Evolutionary conservation across 75 land plant genomes (phyloP).

Genomic region (Selaginella moellendorffii): DNA sequence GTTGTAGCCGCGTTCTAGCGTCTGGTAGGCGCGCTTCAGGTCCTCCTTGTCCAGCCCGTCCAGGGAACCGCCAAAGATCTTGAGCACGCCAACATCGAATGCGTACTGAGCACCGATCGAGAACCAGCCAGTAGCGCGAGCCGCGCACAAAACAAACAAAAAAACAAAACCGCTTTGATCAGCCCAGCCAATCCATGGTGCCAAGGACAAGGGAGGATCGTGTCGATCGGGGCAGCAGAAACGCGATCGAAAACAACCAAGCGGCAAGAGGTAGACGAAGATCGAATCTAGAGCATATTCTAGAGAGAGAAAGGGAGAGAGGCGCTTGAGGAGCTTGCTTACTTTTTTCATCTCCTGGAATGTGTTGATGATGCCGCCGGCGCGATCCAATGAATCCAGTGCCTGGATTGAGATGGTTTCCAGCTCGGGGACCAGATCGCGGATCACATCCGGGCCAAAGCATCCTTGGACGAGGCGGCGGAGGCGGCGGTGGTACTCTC

Average conservation of each 20-base stretch:
- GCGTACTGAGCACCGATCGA: slow-evolving; percentile 52
- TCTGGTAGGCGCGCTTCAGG: slow-evolving; percentile 51
- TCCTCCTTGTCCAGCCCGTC: slow-evolving; percentile 52
- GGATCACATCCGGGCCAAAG: slow-evolving; percentile 59
- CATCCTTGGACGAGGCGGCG: slow-evolving; percentile 52
- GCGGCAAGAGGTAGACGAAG: too few relatives aligned
- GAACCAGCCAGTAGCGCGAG: too few relatives aligned
- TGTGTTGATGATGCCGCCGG: slow-evolving; percentile 38
- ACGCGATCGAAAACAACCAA: too few relatives aligned
- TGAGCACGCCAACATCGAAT: slow-evolving; percentile 56
- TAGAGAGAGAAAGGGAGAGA: slow-evolving; percentile 1
- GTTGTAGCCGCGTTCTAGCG: slow-evolving; percentile 73
- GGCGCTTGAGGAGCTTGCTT: slow-evolving; percentile 11
- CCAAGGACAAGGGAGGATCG: too few relatives aligned
- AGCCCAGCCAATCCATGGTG: too few relatives aligned
- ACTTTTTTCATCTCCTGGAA: slow-evolving; percentile 82
- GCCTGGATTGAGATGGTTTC: slow-evolving; percentile 39
- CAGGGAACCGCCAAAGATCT: slow-evolving; percentile 39
- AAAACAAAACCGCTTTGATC: neutral
- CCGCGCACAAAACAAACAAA: neutral
- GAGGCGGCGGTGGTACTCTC: slow-evolving; percentile 55
- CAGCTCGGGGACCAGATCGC: slow-evolving; percentile 28
- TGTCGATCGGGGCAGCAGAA: too few relatives aligned
- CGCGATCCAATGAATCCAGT: slow-evolving; percentile 30
- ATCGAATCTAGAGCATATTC: neutral